Percentiles rank a stretch among this genome's conserved stretches.
These are phyloP conservation scores for Termitomyces sp. DNA, from an alignment of 768 basidiomycete genomes.

Conservation along the genomic window DNA sequence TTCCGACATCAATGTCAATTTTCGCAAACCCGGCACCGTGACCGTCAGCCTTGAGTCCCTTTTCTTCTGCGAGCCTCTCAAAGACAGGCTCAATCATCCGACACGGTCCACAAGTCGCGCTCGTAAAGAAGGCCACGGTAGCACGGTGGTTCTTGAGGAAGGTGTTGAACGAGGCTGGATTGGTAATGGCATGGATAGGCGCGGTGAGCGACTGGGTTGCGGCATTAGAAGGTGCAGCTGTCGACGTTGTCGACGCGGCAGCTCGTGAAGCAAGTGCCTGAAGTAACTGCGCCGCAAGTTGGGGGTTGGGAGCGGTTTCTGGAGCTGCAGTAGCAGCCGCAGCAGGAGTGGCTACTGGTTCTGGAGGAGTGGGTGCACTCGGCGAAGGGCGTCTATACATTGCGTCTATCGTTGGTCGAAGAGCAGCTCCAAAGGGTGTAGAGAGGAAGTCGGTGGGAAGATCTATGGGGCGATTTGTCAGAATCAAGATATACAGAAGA, in stretches of 20 bases:
- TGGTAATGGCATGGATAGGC: conserved; percentile 70
- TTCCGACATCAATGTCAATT: conserved; percentile 72
- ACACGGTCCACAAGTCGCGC: conserved; percentile 72
- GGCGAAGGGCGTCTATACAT: conserved; percentile 71
- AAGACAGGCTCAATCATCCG: conserved; percentile 80
- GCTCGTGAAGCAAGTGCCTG: conserved; percentile 55
- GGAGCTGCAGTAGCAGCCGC: conserved; percentile 15
- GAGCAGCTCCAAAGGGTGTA: conserved; percentile 80
- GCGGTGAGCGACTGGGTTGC: conserved; percentile 50
- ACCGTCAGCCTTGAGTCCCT: conserved; percentile 33
- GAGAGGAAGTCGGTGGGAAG: conserved; percentile 82
- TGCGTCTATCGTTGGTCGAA: conserved; percentile 86
- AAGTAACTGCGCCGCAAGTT: conserved; percentile 48
- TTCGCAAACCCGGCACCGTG: conserved; percentile 75
- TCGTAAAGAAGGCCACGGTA: conserved; percentile 80
- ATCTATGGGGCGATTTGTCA: conserved; percentile 33
- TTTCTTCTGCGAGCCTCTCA: conserved; percentile 68
- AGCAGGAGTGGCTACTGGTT: conserved; percentile 17
- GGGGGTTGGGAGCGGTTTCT: conserved; percentile 37
- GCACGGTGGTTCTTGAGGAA: conserved; percentile 64
- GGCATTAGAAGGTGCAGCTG: conserved; percentile 11
- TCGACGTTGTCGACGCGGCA: conserved; percentile 9
- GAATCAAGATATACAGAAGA: not conserved
- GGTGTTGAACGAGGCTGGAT: conserved; percentile 64
- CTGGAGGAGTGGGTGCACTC: conserved; percentile 29